phyloP scores from a whole-genome alignment of 2,329 filamentous ascomycete species.

The Aspergillus fumigatus region DNA sequence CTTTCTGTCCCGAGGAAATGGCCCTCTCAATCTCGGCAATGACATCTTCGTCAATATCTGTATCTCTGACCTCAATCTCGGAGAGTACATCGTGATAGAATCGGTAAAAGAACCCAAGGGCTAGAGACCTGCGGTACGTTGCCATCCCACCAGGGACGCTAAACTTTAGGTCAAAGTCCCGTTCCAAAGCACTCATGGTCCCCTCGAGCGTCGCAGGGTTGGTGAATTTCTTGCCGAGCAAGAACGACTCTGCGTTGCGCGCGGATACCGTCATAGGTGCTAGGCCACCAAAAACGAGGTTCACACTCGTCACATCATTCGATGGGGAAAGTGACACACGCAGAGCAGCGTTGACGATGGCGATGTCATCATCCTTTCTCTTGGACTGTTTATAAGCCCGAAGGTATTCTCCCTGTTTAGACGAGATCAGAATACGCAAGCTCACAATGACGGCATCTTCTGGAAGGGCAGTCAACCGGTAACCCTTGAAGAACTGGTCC shows the following conservation, averaged over 20 bases:
- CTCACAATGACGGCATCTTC: slow-evolving; percentile 79
- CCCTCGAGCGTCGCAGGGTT: slow-evolving; percentile 82
- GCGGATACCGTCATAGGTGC: slow-evolving; percentile 86
- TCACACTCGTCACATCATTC: slow-evolving; percentile 67
- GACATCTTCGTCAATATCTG: slow-evolving; percentile 65
- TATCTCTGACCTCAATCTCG: slow-evolving; percentile 45
- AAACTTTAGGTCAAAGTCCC: slow-evolving; percentile 83
- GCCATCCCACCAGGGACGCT: slow-evolving; percentile 97
- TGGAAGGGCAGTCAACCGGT: slow-evolving; percentile 76
- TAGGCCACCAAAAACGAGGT: slow-evolving; percentile 92
- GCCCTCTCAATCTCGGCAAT: slow-evolving; percentile 79
- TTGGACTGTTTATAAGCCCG: slow-evolving; percentile 95
- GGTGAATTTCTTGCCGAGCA: slow-evolving; percentile 73
- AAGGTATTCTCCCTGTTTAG: slow-evolving; percentile 73
- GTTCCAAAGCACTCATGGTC: slow-evolving; percentile 80
- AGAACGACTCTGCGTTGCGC: slow-evolving; percentile 67
- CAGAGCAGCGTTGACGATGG: slow-evolving; percentile 87
- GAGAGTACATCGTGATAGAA: slow-evolving; percentile 88
- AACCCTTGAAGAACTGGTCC: slow-evolving; percentile 87
- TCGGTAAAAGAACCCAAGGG: slow-evolving; percentile 91
- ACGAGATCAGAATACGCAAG: slow-evolving; percentile 76
- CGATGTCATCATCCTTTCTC: slow-evolving; percentile 96
- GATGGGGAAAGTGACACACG: slow-evolving; percentile 66
- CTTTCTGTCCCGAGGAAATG: slow-evolving; percentile 75
- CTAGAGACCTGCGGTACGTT: slow-evolving; percentile 85